Evolutionary conservation across 805 yeast species (phyloP).

Genomic region (Ogataea dorogensis): DNA sequence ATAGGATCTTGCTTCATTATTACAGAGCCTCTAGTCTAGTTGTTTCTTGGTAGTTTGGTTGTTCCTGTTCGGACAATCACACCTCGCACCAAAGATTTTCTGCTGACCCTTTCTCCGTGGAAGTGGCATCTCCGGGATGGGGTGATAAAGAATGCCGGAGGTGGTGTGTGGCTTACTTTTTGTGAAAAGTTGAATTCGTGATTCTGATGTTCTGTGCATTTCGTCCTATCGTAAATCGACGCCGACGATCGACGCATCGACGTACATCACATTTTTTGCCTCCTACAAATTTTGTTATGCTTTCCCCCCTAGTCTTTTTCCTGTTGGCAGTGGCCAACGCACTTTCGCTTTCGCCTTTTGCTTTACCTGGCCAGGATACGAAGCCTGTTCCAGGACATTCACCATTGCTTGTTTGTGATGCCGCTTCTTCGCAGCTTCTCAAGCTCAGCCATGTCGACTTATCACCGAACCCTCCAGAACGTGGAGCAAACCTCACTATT

Average conservation of each 20-base stretch:
- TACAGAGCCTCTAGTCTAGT: no score
- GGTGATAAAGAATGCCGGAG: background rate
- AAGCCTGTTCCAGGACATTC: conserved; percentile 89
- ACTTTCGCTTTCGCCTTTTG: conserved; percentile 17
- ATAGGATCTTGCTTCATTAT: no score
- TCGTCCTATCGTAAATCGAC: no score
- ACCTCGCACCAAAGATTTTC: conserved; percentile 6
- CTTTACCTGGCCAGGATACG: conserved; percentile 32
- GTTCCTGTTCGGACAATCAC: conserved; percentile 2
- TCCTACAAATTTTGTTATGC: conserved; percentile 4
- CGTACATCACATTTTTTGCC: no score
- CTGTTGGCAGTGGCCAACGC: conserved; percentile 7
- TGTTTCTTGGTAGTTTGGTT: background rate
- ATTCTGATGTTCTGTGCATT: no score
- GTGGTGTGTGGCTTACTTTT: background rate
- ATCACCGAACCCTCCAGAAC: conserved; percentile 83
- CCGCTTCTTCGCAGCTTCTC: conserved; percentile 59
- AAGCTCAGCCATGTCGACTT: conserved; percentile 57
- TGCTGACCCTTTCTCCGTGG: conserved; percentile 11
- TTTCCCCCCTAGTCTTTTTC: conserved; percentile 3
- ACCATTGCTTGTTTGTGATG: conserved; percentile 78
- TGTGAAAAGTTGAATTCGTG: background rate
- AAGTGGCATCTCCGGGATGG: conserved; percentile 10
- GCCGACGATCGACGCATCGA: background rate
- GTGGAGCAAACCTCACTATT: conserved; percentile 82